Evolutionary conservation across 129 eudicot genomes (phyloP).

Genomic region (Smallanthus sonchifolius): DNA sequence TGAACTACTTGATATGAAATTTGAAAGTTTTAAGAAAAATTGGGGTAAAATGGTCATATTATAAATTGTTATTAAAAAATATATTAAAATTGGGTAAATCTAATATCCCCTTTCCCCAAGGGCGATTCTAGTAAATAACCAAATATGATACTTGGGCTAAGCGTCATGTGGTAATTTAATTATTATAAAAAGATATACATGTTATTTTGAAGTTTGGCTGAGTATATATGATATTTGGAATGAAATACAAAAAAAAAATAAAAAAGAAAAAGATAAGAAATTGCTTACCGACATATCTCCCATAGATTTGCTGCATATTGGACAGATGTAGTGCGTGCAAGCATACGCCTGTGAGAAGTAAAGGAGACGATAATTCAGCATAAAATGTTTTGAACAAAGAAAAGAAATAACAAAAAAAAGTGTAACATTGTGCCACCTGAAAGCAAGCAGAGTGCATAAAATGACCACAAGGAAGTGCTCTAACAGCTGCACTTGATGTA

Average conservation of each 20-base stretch:
- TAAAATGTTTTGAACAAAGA: background rate
- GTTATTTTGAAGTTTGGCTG: no score
- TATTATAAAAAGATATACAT: no score
- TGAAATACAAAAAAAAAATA: background rate
- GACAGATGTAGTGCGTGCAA: constrained; percentile 84
- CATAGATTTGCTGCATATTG: constrained; percentile 97
- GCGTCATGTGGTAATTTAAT: no score
- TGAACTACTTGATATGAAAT: background rate
- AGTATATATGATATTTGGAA: no score
- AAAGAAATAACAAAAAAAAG: background rate
- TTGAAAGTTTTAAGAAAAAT: no score
- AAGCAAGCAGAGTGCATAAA: constrained; percentile 98
- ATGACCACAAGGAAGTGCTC: constrained; percentile 98
- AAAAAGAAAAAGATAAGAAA: background rate
- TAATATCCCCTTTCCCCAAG: no score
- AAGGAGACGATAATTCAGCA: constrained; percentile 11
- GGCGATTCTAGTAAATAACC: no score
- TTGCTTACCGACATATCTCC: constrained; percentile 99
- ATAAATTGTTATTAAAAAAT: no score
- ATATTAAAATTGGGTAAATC: no score
- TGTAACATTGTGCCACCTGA: constrained; percentile 49
- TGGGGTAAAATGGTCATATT: no score
- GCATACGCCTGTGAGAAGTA: constrained; percentile 59
- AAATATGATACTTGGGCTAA: no score
- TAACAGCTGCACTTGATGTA: constrained; percentile 84